Evolutionary conservation across 2,329 filamentous ascomycete genomes (phyloP).

Genomic region (Sporothrix humicola): DNA sequence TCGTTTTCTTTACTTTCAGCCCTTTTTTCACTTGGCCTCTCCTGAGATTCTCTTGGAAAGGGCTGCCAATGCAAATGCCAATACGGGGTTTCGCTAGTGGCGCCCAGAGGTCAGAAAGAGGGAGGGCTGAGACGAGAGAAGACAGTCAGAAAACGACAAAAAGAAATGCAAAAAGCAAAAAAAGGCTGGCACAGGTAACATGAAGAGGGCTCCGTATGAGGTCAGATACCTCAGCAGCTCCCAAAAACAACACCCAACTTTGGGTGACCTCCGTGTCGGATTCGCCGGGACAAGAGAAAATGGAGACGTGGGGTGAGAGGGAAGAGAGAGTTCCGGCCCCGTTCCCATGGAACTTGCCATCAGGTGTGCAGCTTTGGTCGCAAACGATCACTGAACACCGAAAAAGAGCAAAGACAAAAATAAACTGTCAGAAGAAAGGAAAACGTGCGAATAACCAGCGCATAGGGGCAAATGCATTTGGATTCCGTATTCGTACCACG

Average conservation of each 20-base stretch:
- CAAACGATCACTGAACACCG: not conserved
- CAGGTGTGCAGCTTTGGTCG: not conserved
- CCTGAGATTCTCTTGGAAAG: slow-evolving; percentile 8
- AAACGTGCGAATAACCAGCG: not conserved
- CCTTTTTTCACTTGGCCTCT: too few species aligned
- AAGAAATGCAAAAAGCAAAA: not conserved
- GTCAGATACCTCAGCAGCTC: too few species aligned
- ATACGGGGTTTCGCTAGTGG: slow-evolving; percentile 24
- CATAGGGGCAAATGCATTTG: not conserved
- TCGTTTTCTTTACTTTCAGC: too few species aligned
- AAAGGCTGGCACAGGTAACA: not conserved
- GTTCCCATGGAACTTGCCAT: not conserved
- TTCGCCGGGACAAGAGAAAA: slow-evolving; percentile 15
- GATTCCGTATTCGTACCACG: not conserved
- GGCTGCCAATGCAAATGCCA: slow-evolving; percentile 1
- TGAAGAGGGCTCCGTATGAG: not conserved
- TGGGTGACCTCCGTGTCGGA: not conserved
- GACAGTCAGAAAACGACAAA: not conserved
- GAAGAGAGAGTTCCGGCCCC: not conserved
- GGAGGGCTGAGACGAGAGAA: not conserved
- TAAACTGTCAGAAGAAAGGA: not conserved
- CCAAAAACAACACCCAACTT: too few species aligned
- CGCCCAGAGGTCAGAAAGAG: not conserved
- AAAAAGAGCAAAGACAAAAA: not conserved
- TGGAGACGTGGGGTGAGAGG: not conserved